Evolutionary conservation across 116 monocot genomes (phyloP).

Genomic region (Zostera marina): DNA sequence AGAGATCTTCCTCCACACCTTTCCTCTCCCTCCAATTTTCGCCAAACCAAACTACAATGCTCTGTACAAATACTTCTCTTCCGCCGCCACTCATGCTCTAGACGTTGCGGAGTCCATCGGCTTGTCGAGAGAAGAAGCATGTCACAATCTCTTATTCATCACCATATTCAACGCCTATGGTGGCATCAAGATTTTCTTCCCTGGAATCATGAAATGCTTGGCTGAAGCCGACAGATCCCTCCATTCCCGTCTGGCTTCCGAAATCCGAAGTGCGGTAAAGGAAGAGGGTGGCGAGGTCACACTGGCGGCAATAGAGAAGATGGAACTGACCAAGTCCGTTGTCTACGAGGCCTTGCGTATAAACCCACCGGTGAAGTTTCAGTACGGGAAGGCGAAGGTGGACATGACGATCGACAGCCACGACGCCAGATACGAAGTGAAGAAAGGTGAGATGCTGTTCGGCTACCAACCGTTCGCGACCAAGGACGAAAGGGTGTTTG

Average conservation of each 20-base stretch:
- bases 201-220: conserved; percentile 27
- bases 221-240: conserved; percentile 15
- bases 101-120: conserved; percentile 26
- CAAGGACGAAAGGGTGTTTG: conserved; percentile 30
- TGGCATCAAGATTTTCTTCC: conserved; percentile 37
- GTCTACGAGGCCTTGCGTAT: conserved; percentile 70
- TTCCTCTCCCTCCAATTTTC: conserved; percentile 26
- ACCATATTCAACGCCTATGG: conserved; percentile 46
- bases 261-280: conserved; percentile 27
- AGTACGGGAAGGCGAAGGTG: conserved; percentile 53
- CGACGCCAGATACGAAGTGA: conserved; percentile 33
- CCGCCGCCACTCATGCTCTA: conserved; percentile 12
- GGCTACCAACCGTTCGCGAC: conserved; percentile 58
- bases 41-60: conserved; percentile 28
- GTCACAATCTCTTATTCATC: conserved; percentile 53
- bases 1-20: conserved; percentile 46
- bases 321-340: conserved; percentile 51
- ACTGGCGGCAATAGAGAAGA: conserved; percentile 30
- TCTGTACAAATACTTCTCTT: conserved; percentile 28
- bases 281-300: conserved; percentile 31
- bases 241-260: conserved; percentile 22
- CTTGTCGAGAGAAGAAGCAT: conserved; percentile 30
- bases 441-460: conserved; percentile 60
- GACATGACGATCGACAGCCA: conserved; percentile 65
- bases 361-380: conserved; percentile 61